Base-by-base conservation (phyloP, 1,284 basidiomycete species). In the Irpex lacteus region DNA sequence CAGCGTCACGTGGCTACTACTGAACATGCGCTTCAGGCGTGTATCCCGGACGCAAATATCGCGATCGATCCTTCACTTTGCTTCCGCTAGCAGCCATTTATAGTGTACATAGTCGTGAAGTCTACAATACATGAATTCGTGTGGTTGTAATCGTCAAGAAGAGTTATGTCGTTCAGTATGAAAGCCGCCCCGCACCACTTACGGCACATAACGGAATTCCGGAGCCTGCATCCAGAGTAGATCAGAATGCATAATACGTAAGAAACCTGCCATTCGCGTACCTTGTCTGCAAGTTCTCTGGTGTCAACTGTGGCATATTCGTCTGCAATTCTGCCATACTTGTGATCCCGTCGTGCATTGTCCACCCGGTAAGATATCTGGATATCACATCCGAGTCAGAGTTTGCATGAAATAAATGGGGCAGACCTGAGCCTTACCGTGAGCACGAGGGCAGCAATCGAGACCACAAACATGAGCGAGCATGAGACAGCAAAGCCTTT, bases 401-500 rank as follows among this genome's bases (percentile, higher is more conserved):
- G 18, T 2, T 52, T 19, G 18, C 49, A 21, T n/a, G 34, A 37
- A 19, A 36, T 9, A 50, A 19, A 34, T 7, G 62, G 40, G 60
- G 4, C 54, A 15, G 15, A 15, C 44, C 15, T 32, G 6, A 34
- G 38, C 73, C 81, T 68, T 70, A 90, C 88, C 40, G 79, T 79
- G 26, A 91, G 78, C 6, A 85, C 70, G 11, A 86, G 49, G 1
- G 83, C 80, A 52, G 81, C 84, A 4, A 84, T 18, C 3, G 84
- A 82, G 8, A 80, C 85, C 15, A 90, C 73, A 67, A 90, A 87
- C 63, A 85, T 78, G 32, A 91, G 77, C 0, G 78, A 84, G 61
- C 83, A 84, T 0, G 80, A 81, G 4, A 88, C 87, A 15, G 82
- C 85, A 70, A 90, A 90, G 50, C 89, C 90, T 70, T 83, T 84